phyloP scores from a whole-genome alignment of 225 moss, liverwort and hornwort species.

The Marchantia polymorpha region DNA sequence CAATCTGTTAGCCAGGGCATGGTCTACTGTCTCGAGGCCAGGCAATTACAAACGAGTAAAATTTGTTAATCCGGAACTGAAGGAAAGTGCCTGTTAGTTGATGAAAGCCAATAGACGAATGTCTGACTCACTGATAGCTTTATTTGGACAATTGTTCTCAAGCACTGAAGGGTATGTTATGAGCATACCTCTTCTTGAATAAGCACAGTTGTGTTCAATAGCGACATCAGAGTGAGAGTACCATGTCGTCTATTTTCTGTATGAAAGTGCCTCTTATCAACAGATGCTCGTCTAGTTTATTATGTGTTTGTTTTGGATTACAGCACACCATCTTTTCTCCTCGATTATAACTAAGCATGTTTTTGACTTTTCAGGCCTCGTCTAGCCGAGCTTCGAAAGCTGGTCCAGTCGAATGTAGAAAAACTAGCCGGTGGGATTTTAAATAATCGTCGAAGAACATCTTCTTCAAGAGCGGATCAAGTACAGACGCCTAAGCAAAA shows the following conservation, averaged over 20 bases:
- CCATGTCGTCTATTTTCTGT: too few species aligned
- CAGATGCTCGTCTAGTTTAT: not conserved
- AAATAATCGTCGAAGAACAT: slow-evolving; percentile 11
- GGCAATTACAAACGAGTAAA: too few species aligned
- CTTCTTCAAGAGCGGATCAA: slow-evolving; percentile 18
- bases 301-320: not conserved
- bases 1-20: too few species aligned
- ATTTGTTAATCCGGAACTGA: not conserved
- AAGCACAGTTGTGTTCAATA: too few species aligned
- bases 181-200: not conserved
- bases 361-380: slow-evolving; percentile 23
- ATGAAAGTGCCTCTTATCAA: too few species aligned
- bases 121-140: not conserved
- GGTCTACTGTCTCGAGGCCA: too few species aligned
- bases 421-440: slow-evolving; percentile 20
- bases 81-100: not conserved
- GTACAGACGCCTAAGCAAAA: slow-evolving; percentile 26
- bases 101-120: not conserved
- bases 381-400: slow-evolving; percentile 24
- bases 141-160: not conserved
- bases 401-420: slow-evolving; percentile 28
- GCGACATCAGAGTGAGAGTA: too few species aligned
- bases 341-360: not conserved
- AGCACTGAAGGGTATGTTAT: not conserved
- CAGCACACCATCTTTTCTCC: not conserved